phyloP scores from a whole-genome alignment of 2,329 filamentous ascomycete species.

The Fusarium oxysporum region DNA sequence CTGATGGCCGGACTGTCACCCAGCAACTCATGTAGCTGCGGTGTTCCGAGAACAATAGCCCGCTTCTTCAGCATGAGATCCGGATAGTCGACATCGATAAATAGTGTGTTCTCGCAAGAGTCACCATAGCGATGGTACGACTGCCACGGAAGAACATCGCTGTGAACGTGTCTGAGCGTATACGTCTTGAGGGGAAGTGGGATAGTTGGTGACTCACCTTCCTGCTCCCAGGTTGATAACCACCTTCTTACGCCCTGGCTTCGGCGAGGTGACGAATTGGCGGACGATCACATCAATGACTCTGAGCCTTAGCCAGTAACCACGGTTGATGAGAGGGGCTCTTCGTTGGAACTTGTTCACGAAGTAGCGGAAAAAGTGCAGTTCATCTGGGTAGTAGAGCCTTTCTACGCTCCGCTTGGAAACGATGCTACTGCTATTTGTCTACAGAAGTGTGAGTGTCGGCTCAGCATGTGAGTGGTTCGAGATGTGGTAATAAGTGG shows the following conservation, averaged over 20 bases:
- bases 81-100: slow-evolving; percentile 89
- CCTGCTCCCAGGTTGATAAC: slow-evolving; percentile 90
- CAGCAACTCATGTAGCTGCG: slow-evolving; percentile 62
- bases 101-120: slow-evolving; percentile 69
- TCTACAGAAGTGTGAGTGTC: slow-evolving; percentile 59
- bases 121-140: slow-evolving; percentile 75
- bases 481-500: neutral
- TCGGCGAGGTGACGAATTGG: slow-evolving; percentile 71
- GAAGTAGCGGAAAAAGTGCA: slow-evolving; percentile 89
- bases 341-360: slow-evolving; percentile 85
- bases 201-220: slow-evolving; percentile 70
- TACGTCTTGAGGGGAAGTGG: neutral
- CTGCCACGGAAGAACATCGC: slow-evolving; percentile 89
- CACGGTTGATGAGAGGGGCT: slow-evolving; percentile 89
- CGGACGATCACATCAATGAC: slow-evolving; percentile 81
- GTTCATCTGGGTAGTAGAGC: slow-evolving; percentile 80
- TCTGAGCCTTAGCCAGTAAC: slow-evolving; percentile 88
- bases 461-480: neutral
- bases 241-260: slow-evolving; percentile 70
- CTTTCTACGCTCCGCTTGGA: slow-evolving; percentile 94
- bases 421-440: slow-evolving; percentile 91
- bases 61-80: slow-evolving; percentile 82
- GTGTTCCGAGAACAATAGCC: slow-evolving; percentile 71
- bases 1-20: slow-evolving; percentile 48
- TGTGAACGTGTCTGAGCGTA: slow-evolving; percentile 52